These are phyloP conservation scores for Entoloma clypeatum DNA, from an alignment of 1,284 basidiomycete species.

Conservation along the genomic window DNA sequence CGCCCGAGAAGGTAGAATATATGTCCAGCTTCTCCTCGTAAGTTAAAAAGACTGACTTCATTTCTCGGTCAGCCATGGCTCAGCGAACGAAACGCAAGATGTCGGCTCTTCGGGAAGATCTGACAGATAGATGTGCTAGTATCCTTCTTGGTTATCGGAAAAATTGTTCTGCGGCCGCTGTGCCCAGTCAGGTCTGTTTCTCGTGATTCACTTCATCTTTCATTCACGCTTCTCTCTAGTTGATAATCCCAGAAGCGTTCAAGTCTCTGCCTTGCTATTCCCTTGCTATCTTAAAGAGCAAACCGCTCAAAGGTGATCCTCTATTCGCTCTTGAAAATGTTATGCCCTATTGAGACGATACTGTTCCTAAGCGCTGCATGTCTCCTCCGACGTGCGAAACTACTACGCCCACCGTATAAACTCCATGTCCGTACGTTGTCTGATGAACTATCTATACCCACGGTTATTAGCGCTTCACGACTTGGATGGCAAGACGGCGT, in stretches of 20 bases:
- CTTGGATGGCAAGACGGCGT: conserved; percentile 68
- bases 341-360: conserved; percentile 3
- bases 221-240: conserved; percentile 37
- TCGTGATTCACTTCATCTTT: background rate
- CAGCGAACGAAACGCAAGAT: conserved; percentile 63
- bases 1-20: conserved; percentile 74
- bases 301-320: conserved; percentile 94
- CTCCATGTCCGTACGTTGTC: conserved; percentile 63
- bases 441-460: conserved; percentile 87
- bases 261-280: conserved; percentile 85
- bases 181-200: conserved; percentile 69
- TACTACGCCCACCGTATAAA: conserved; percentile 79
- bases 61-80: conserved; percentile 54
- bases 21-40: background rate
- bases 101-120: conserved; percentile 74
- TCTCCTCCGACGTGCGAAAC: conserved; percentile 91
- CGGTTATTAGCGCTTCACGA: conserved; percentile 88
- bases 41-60: background rate
- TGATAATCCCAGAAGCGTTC: conserved; percentile 95
- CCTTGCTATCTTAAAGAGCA: conserved; percentile 85
- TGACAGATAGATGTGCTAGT: conserved; percentile 84
- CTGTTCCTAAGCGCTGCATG: conserved; percentile 61
- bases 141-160: conserved; percentile 87
- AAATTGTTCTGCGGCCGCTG: conserved; percentile 85
- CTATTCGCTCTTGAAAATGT: conserved; percentile 14